Evolutionary conservation across 768 basidiomycete genomes (phyloP), one percentile per base, ranked within the genome.

Genomic region (Suillus subluteus): DNA sequence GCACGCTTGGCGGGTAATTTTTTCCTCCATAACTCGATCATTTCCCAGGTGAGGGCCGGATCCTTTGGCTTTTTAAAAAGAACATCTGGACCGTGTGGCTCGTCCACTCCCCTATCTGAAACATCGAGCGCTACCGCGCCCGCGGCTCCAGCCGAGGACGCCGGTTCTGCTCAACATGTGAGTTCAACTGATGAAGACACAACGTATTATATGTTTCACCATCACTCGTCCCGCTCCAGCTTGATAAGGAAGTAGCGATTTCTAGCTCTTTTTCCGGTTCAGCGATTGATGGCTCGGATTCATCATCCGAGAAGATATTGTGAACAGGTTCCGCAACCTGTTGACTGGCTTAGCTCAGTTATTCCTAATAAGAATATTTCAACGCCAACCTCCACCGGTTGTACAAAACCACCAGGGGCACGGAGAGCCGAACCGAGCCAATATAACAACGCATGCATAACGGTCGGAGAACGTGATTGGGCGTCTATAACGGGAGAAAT

Each of bases 371-470:
- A 30, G 12, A 1, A 21, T 21, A 21, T 43, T 61, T 30, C 12
- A 21, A 37, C 6, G 43, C 23, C 18, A 6, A 64, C 75, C 64
- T 54, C 78, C 75, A 48, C 63, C 65, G 4, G 76, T 72, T 12
- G 71, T 68, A 4, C 73, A 63, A 75, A 79, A 1, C 78, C 76
- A 52, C 73, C 78, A 37, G 76, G 69, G 40, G 74, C 59, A 62
- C 72, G 72, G 61, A 79, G 76, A n/a, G 86, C 84, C 41, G 87
- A 87, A 21, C 82, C 80, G 52, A 87, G 71, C 88, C 88, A 90
- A 72, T 82, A 89, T 35, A 83, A 76, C 18, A 88, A 74, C 66
- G 79, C 80, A 70, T 88, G 84, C 61, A 85, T 73, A 35, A 87
- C 79, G 9, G 85, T 83, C 11, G 86, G 87, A n/a, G 80, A 75